Conservation (phyloP, 2,329 filamentous ascomycete species). For the Sphaerulina vaccinii region DNA sequence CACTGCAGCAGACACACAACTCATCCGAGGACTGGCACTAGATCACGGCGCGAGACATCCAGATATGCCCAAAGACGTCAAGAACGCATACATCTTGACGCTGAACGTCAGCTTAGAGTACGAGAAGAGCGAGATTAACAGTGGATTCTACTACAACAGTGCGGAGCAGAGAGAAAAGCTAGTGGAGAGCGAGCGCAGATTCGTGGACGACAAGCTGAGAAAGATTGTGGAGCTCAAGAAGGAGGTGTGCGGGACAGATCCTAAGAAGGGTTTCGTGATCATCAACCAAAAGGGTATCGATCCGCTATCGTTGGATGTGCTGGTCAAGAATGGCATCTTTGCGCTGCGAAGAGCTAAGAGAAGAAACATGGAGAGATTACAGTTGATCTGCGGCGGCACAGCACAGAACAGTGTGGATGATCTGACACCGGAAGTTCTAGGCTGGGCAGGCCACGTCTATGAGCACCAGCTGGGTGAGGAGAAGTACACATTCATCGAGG, state of each 20-base stretch:
- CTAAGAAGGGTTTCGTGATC: slow-evolving; percentile 93
- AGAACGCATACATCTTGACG: slow-evolving; percentile 92
- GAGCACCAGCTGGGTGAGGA: slow-evolving; percentile 97
- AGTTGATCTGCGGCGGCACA: slow-evolving; percentile 86
- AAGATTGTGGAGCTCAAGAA: slow-evolving; percentile 99
- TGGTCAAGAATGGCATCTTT: slow-evolving; percentile 97
- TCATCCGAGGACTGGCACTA: slow-evolving; percentile 87
- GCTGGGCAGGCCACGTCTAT: slow-evolving; percentile 95
- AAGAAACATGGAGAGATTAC: slow-evolving; percentile 97
- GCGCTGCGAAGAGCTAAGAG: slow-evolving; percentile 92
- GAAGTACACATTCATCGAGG: slow-evolving; percentile 98
- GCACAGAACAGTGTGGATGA: slow-evolving; percentile 98
- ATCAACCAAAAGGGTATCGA: slow-evolving; percentile 99
- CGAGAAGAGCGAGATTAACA: slow-evolving; percentile 99
- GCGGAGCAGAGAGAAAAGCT: slow-evolving; percentile 97
- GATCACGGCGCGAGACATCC: slow-evolving; percentile 96
- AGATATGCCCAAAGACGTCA: slow-evolving; percentile 94
- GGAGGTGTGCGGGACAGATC: slow-evolving; percentile 88
- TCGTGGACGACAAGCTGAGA: slow-evolving; percentile 92
- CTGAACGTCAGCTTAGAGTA: slow-evolving; percentile 97
- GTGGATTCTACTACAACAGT: slow-evolving; percentile 96
- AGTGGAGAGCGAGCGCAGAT: slow-evolving; percentile 92
- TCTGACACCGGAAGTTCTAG: slow-evolving; percentile 79
- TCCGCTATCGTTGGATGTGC: slow-evolving; percentile 87
- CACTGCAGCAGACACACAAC: slow-evolving; percentile 89